phyloP scores from a whole-genome alignment of 2,329 filamentous ascomycete genomes.

The Berkeleyomyces basicola region DNA sequence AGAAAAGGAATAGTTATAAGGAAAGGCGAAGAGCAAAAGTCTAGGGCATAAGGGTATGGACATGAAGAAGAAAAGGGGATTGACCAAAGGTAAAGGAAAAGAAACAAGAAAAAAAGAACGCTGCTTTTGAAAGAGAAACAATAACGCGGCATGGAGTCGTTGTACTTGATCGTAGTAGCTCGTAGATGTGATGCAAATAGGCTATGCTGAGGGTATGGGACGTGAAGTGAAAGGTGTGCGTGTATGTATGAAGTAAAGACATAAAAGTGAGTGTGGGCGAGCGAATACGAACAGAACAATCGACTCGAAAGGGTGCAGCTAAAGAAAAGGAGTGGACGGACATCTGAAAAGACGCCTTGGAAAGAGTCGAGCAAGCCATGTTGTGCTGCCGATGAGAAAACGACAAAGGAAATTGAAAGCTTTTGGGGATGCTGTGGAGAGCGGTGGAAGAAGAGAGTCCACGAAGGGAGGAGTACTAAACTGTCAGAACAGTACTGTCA shows the following conservation, averaged over 20 bases:
- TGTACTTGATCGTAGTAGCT: not conserved
- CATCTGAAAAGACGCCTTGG: slow-evolving; percentile 9
- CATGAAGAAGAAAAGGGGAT: not conserved
- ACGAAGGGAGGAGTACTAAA: not conserved
- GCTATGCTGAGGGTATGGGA: not conserved
- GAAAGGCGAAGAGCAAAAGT: not conserved
- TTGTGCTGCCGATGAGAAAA: not conserved
- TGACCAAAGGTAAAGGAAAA: not conserved
- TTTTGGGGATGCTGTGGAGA: not conserved
- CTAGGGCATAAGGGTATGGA: not conserved
- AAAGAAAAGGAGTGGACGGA: slow-evolving; percentile 7
- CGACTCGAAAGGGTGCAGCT: not conserved
- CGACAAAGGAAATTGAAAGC: not conserved
- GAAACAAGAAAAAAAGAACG: not conserved
- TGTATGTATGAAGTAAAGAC: not conserved
- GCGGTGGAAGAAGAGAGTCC: not conserved
- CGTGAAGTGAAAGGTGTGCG: not conserved
- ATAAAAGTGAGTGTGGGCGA: not conserved
- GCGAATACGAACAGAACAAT: not conserved
- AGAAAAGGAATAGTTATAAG: not conserved
- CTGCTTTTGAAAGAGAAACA: slow-evolving; percentile 4
- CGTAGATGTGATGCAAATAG: not conserved
- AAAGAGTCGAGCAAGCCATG: not conserved
- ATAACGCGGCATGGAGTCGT: slow-evolving; percentile 2
- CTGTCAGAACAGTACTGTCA: slow-evolving; percentile 4